phyloP scores from a whole-genome alignment of 75 land plant genomes.

The Pseudotsuga menziesii region DNA sequence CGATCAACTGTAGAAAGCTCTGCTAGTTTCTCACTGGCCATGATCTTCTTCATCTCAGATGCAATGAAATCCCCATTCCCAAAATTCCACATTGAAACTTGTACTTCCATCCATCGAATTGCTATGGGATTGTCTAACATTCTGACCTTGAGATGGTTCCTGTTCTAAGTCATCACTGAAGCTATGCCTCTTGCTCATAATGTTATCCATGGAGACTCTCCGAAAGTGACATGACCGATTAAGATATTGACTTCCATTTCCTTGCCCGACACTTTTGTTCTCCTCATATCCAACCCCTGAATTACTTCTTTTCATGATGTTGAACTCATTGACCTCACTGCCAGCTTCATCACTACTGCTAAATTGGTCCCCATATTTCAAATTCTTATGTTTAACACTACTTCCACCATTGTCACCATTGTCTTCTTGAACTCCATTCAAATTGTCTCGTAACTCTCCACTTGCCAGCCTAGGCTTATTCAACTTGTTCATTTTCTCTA shows the following conservation, averaged over 20 bases:
- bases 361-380: slow-evolving; percentile 17
- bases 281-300: slow-evolving; percentile 13
- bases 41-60: slow-evolving; percentile 67
- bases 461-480: slow-evolving; percentile 36
- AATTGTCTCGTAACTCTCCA: slow-evolving; percentile 24
- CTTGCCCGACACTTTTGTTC: slow-evolving; percentile 35
- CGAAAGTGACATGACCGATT: slow-evolving; percentile 41
- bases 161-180: slow-evolving; percentile 39
- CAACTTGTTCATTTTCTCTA: slow-evolving; percentile 55
- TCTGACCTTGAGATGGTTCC: slow-evolving; percentile 27
- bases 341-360: slow-evolving; percentile 69
- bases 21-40: slow-evolving; percentile 77
- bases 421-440: slow-evolving; percentile 35
- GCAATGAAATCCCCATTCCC: slow-evolving; percentile 67
- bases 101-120: slow-evolving; percentile 51
- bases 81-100: slow-evolving; percentile 61
- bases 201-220: slow-evolving; percentile 78
- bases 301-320: slow-evolving; percentile 8
- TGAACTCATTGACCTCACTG: slow-evolving; percentile 59
- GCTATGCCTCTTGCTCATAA: slow-evolving; percentile 42
- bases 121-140: slow-evolving; percentile 40
- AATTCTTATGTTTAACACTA: slow-evolving; percentile 46
- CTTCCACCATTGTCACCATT: slow-evolving; percentile 57
- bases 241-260: slow-evolving; percentile 23
- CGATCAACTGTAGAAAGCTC: slow-evolving; percentile 74